Evolutionary conservation across 108 stramenopile species (phyloP).

Genomic region (Nitzschia sp.): DNA sequence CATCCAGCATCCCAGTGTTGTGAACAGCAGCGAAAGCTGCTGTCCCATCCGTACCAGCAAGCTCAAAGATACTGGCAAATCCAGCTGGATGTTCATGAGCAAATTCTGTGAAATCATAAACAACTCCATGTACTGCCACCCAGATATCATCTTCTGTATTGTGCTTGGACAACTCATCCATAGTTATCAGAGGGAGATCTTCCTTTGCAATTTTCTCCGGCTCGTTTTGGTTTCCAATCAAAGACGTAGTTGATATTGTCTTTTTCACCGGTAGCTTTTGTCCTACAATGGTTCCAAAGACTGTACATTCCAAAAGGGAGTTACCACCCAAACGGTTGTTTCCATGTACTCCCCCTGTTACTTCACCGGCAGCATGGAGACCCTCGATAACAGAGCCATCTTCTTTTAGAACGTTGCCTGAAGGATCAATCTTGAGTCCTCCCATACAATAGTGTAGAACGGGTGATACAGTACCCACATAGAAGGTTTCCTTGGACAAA

Average conservation of each 20-base stretch:
- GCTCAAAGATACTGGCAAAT: slow-evolving; percentile 71
- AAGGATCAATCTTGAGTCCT: slow-evolving; percentile 76
- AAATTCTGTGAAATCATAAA: slow-evolving; percentile 90
- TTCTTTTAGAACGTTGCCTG: slow-evolving; percentile 61
- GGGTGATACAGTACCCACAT: slow-evolving; percentile 77
- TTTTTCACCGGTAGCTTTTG: slow-evolving; percentile 67
- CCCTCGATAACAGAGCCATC: slow-evolving; percentile 53
- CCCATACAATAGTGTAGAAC: slow-evolving; percentile 94
- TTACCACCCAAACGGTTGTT: slow-evolving; percentile 86
- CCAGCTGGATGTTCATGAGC: slow-evolving; percentile 92
- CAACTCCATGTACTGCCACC: slow-evolving; percentile 83
- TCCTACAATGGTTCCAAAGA: slow-evolving; percentile 88
- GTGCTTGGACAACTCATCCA: slow-evolving; percentile 71
- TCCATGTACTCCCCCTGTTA: slow-evolving; percentile 81
- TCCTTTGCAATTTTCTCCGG: slow-evolving; percentile 4
- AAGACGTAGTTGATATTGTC: neutral
- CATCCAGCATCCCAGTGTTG: slow-evolving; percentile 72
- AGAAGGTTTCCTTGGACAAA: slow-evolving; percentile 65
- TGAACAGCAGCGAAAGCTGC: slow-evolving; percentile 84
- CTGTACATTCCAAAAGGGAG: slow-evolving; percentile 88
- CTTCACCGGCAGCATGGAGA: slow-evolving; percentile 80
- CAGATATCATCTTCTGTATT: slow-evolving; percentile 82
- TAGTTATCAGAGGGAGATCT: slow-evolving; percentile 46
- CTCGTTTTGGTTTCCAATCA: neutral
- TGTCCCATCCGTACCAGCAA: slow-evolving; percentile 85